Conservation (phyloP, 2,329 filamentous ascomycete genomes). For the Penicillium sp. region DNA sequence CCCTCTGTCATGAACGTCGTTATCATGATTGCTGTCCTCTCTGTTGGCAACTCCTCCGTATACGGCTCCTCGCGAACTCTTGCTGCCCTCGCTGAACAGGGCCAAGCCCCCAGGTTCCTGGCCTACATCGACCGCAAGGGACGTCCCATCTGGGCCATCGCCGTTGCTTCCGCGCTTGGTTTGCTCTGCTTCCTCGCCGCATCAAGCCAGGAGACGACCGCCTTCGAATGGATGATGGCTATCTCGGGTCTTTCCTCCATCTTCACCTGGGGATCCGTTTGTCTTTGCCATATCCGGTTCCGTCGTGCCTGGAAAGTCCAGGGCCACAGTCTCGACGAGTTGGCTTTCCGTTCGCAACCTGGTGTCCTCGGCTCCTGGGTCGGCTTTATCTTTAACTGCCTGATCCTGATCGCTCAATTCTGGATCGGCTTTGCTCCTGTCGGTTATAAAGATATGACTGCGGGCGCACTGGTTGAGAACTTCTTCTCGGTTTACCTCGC, state of each 20-base stretch:
- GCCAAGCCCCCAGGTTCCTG: conserved; percentile 74
- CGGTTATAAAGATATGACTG: conserved; percentile 51
- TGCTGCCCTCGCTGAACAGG: conserved; percentile 83
- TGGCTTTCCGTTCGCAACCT: conserved; percentile 79
- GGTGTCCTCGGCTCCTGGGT: conserved; percentile 79
- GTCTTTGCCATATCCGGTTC: conserved; percentile 90
- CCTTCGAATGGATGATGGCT: conserved; percentile 79
- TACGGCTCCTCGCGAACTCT: conserved; percentile 91
- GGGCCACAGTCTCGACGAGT: conserved; percentile 70
- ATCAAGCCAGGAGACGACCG: conserved; percentile 57
- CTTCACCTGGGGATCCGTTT: conserved; percentile 81
- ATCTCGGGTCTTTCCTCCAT: conserved; percentile 72
- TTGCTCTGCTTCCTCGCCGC: conserved; percentile 77
- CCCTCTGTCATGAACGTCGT: conserved; percentile 94
- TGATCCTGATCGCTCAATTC: conserved; percentile 81
- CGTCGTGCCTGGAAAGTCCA: conserved; percentile 72
- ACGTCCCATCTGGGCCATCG: conserved; percentile 73
- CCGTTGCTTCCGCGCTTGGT: conserved; percentile 66
- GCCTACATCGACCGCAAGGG: conserved; percentile 82
- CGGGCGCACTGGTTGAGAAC: conserved; percentile 54
- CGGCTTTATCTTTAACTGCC: conserved; percentile 71
- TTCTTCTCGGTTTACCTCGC: conserved; percentile 70
- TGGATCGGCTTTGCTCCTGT: conserved; percentile 83
- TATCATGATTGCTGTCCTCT: conserved; percentile 85
- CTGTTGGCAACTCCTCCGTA: conserved; percentile 87